Evolutionary conservation across 768 basidiomycete species (phyloP), one percentile per base, ranked within the genome.

Genomic region (Leccinum barrowsii): DNA sequence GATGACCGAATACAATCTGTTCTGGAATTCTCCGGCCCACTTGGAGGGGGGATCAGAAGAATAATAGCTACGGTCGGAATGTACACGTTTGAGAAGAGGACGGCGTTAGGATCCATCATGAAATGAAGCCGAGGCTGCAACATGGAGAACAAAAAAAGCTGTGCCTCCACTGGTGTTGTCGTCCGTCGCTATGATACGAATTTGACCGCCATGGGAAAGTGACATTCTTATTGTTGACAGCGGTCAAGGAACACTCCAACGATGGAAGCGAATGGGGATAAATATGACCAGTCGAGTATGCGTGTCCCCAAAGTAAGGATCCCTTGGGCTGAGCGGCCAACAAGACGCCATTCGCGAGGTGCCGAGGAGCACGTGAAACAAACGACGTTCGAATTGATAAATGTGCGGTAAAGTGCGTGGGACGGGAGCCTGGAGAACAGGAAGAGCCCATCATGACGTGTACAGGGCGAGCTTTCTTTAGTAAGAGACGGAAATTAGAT

Each of bases 321-420:
- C 19, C 40, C 51, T 57, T 58, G 59, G 48, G 30, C 52, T 57
- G 49, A 52, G 32, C 42, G 37, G 30, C n/a, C 32, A 59, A 56
- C 35, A 57, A 57, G 55, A 59, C 32, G 21, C 57, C 51, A 54
- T 65, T 46, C 52, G 65, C 63, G 60, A 69, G 60, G 63, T 64
- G 64, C 66, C 71, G 57, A 68, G 63, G 60, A 57, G 59, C 52
- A 58, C 59, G 58, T 62, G 69, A 65, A 71, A 66, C 52, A 44
- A 24, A 49, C 49, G 42, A 50, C 47, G 42, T 52, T 50, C 47
- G 46, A 52, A 32, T 34, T 37, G 55, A 57, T 48, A 53, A n/a
- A 42, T 52, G 37, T 37, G 34, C 46, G 26, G 50, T 26, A 40
- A 37, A 37, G 42, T 24, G 32, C 37, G 42, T 44, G 42, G 60